Evolutionary conservation across 2,329 filamentous ascomycete genomes (phyloP), one percentile per base, ranked within the genome.

Genomic region (Trichoderma pleuroti): DNA sequence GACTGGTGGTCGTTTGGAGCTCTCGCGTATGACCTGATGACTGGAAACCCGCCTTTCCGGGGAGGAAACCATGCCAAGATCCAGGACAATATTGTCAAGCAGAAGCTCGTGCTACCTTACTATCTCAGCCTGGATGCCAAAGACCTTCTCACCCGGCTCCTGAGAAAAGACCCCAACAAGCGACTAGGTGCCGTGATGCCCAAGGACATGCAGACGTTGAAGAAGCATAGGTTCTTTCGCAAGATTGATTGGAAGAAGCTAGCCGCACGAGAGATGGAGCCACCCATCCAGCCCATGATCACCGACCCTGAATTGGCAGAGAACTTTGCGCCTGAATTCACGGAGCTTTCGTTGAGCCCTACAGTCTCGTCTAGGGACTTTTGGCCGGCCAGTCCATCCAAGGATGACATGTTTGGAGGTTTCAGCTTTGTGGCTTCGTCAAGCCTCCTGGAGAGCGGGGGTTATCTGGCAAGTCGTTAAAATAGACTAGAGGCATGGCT

Each of bases 1-100:
- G 96, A 99, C 82, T 99, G 95, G 95, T 99, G 96, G 96, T 97
- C 94, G 5, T 91, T 99, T 60, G 96, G 97, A 42, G 94, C 95
- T 3, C 87, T 99, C 59, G 94, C 93, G 39, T 97, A 91, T 80
- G 96, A 99, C 79, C 85, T 99, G 42, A 90, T 99, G 80, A 98
- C 95, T 11, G 96, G 97, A 67, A 91, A 91, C 68, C 94, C 95
- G 10, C 96, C 97, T 0, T 99, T 98, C 83, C 90, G 90, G 30
- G 96, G 93, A 56, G 91, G 91, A 80, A 98, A 98, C 82, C 91
- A 97, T 79, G 90, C 93, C 78, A 98, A 97, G 84, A 94, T 98
- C 73, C 93, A 97, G 80, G 92, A 98, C 76, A 97, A 96, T 80
- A 99, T 99, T 76, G 85, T 97, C 76, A 95, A 95, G 83, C 92